Evolutionary conservation across 495 filamentous ascomycete species (phyloP).

Genomic region (Penicilliopsis zonata): DNA sequence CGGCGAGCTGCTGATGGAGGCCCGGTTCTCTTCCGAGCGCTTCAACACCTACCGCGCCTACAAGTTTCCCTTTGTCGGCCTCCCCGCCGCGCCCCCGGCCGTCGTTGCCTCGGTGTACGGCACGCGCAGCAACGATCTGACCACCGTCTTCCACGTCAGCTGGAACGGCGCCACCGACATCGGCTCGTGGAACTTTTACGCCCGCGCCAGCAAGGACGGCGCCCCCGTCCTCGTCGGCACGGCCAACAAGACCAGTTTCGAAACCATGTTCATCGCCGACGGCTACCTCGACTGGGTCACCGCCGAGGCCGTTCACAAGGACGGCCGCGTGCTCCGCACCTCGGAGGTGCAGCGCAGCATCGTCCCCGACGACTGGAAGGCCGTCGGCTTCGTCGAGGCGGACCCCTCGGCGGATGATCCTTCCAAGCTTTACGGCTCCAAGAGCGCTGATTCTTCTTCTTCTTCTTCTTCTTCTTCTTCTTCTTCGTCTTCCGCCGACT

Average conservation of each 20-base stretch:
- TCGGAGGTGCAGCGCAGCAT: conserved; percentile 16
- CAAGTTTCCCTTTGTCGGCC: conserved; percentile 21
- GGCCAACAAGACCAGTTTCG: conserved; percentile 14
- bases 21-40: conserved; percentile 13
- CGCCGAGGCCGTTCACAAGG: conserved; percentile 35
- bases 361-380: conserved; percentile 21
- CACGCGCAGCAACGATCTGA: conserved; percentile 15
- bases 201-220: conserved; percentile 3
- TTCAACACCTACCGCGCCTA: conserved; percentile 22
- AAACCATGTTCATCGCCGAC: conserved; percentile 18
- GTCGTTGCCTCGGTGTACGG: conserved; percentile 16
- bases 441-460: too few relatives aligned
- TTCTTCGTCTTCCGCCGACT: too few relatives aligned
- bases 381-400: conserved; percentile 15
- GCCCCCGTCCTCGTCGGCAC: conserved; percentile 6
- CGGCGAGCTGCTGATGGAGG: conserved; percentile 32
- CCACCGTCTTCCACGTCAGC: conserved; percentile 24
- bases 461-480: too few relatives aligned
- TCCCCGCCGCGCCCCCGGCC: conserved; percentile 14
- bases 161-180: conserved; percentile 38
- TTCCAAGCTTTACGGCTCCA: conserved; percentile 11
- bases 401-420: conserved; percentile 22
- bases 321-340: conserved; percentile 12
- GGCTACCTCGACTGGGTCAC: conserved; percentile 25
- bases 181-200: conserved; percentile 24